Conservation (phyloP, 108 stramenopile species). For the Cyclotella choctawhatcheeana region DNA sequence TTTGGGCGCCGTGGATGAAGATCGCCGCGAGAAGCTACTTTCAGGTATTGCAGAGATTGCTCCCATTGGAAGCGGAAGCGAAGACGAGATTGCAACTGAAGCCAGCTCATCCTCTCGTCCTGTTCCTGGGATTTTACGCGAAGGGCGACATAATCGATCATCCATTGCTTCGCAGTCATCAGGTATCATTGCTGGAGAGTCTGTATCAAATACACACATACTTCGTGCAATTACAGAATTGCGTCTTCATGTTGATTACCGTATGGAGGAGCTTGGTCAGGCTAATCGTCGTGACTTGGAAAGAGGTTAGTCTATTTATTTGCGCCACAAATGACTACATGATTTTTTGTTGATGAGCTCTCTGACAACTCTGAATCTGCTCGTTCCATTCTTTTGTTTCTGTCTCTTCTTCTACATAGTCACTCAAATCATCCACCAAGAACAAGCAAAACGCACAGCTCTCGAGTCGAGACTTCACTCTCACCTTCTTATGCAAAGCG, state of each 20-base stretch:
- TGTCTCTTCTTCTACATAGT: constrained; percentile 12
- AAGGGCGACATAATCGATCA: constrained; percentile 32
- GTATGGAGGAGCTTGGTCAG: constrained; percentile 41
- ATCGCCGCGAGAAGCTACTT: constrained; percentile 1
- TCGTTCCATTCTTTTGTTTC: neutral
- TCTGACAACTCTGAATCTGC: neutral
- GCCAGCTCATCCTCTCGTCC: constrained; percentile 27
- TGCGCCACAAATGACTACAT: no score
- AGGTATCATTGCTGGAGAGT: constrained; percentile 31
- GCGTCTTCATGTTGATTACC: constrained; percentile 47
- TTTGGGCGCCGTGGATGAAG: constrained; percentile 1
- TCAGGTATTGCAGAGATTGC: neutral
- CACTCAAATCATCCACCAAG: constrained; percentile 49
- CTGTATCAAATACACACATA: constrained; percentile 50
- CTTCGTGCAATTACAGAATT: constrained; percentile 49
- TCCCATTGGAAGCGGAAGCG: constrained; percentile 1
- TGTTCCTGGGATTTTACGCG: constrained; percentile 31
- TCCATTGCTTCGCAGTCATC: constrained; percentile 5
- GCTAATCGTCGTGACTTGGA: constrained; percentile 36
- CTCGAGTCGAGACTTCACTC: constrained; percentile 56
- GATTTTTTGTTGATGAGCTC: neutral
- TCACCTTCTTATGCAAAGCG: constrained; percentile 57
- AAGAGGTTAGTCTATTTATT: constrained; percentile 15
- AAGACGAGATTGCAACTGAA: constrained; percentile 19
- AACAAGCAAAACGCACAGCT: constrained; percentile 49